Evolutionary conservation across 2,329 filamentous ascomycete genomes (phyloP).

Genomic region (Zymoseptoria passerinii): DNA sequence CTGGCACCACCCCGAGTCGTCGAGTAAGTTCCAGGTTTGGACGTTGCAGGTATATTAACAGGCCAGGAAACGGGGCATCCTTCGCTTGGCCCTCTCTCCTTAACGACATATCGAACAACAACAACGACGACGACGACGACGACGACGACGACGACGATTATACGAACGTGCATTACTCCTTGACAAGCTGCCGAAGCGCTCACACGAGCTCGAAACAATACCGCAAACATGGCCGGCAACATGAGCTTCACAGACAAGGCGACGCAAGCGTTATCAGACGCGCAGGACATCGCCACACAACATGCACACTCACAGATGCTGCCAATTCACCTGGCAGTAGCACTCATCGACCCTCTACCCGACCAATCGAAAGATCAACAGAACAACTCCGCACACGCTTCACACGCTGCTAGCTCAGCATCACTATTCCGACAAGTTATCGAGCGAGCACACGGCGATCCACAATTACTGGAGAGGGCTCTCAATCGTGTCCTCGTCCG

Average conservation of each 20-base stretch:
- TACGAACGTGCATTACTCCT: neutral
- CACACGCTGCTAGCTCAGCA: constrained; percentile 51
- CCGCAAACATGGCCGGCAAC: constrained; percentile 56
- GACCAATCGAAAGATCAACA: constrained; percentile 74
- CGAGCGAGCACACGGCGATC: constrained; percentile 86
- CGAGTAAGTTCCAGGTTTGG: neutral
- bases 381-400: constrained; percentile 51
- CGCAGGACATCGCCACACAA: constrained; percentile 78
- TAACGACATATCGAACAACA: neutral
- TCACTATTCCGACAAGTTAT: constrained; percentile 94
- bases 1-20: neutral
- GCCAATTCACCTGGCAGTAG: constrained; percentile 80
- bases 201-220: neutral
- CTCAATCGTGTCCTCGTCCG: constrained; percentile 89
- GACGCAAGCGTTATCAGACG: constrained; percentile 80
- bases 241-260: constrained; percentile 94
- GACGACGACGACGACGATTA: neutral
- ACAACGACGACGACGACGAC: neutral
- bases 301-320: constrained; percentile 87
- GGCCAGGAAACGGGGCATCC: neutral
- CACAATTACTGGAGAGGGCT: constrained; percentile 76
- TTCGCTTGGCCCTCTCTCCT: neutral
- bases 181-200: neutral
- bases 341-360: constrained; percentile 65
- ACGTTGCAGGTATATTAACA: neutral